Evolutionary conservation across 2,329 filamentous ascomycete genomes (phyloP).

Genomic region (Penicillium sp.): DNA sequence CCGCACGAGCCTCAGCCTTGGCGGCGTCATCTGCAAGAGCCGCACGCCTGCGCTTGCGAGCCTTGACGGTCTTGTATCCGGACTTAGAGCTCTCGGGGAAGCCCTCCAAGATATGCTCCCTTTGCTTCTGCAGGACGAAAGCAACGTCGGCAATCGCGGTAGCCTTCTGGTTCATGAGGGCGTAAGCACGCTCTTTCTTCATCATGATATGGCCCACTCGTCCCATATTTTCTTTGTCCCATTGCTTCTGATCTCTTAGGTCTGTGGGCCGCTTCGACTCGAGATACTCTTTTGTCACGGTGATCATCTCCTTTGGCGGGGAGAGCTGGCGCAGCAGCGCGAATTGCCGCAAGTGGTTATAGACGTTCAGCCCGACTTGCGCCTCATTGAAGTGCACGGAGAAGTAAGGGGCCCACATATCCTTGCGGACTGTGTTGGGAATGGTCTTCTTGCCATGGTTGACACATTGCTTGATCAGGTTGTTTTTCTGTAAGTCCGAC

Average conservation of each 20-base stretch:
- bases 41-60: slow-evolving; percentile 31
- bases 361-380: slow-evolving; percentile 54
- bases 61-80: slow-evolving; percentile 34
- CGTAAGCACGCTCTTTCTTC: slow-evolving; percentile 51
- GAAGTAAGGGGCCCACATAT: slow-evolving; percentile 62
- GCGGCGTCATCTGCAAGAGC: slow-evolving; percentile 28
- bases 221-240: slow-evolving; percentile 41
- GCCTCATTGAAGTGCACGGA: slow-evolving; percentile 56
- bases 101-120: slow-evolving; percentile 35
- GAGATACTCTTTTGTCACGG: slow-evolving; percentile 45
- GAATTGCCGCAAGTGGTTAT: slow-evolving; percentile 60
- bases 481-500: slow-evolving; percentile 45
- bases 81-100: slow-evolving; percentile 30
- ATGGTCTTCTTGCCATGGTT: slow-evolving; percentile 65
- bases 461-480: slow-evolving; percentile 56
- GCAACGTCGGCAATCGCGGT: slow-evolving; percentile 62
- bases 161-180: slow-evolving; percentile 64
- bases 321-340: slow-evolving; percentile 57
- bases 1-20: slow-evolving; percentile 22
- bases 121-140: slow-evolving; percentile 54
- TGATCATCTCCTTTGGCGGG: slow-evolving; percentile 48
- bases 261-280: slow-evolving; percentile 40
- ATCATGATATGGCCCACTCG: slow-evolving; percentile 46
- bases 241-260: slow-evolving; percentile 40
- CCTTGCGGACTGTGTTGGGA: slow-evolving; percentile 58